Evolutionary conservation across 306 rosid species (phyloP).

Genomic region (Ochetophila trinervis): DNA sequence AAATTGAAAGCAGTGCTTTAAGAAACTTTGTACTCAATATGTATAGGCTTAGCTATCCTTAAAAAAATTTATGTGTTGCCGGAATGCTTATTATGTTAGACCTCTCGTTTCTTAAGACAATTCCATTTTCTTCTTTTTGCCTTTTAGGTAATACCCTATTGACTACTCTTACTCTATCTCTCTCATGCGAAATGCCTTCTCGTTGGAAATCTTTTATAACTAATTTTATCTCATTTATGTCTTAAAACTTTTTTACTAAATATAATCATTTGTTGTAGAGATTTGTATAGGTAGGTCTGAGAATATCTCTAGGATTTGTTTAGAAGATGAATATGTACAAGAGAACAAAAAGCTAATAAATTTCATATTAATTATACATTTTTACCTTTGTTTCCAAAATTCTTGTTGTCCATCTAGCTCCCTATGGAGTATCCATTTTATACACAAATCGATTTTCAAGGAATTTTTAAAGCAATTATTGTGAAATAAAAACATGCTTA

Average conservation of each 20-base stretch:
- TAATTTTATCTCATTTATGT: constrained; percentile 7
- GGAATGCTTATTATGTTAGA: neutral
- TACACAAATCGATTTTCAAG: neutral
- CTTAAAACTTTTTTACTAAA: too few relatives aligned
- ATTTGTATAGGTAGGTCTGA: neutral
- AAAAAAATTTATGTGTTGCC: too few relatives aligned
- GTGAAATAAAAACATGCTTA: neutral
- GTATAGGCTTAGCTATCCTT: too few relatives aligned
- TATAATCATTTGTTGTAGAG: too few relatives aligned
- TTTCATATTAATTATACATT: too few relatives aligned
- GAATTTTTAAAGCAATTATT: too few relatives aligned
- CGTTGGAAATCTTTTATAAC: constrained; percentile 94
- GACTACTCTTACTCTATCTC: constrained; percentile 27
- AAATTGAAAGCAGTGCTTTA: too few relatives aligned
- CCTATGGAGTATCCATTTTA: neutral
- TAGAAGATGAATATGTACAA: neutral
- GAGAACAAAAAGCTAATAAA: too few relatives aligned
- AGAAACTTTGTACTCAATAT: too few relatives aligned
- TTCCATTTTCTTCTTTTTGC: neutral
- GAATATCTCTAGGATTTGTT: neutral
- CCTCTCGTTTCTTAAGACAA: neutral
- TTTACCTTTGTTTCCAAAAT: too few relatives aligned
- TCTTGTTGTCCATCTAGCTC: neutral
- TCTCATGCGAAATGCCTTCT: constrained; percentile 70
- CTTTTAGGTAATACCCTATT: constrained; percentile 12